Conservation (phyloP, 2,329 filamentous ascomycete genomes). For the Penicillium fuscoglaucum region DNA sequence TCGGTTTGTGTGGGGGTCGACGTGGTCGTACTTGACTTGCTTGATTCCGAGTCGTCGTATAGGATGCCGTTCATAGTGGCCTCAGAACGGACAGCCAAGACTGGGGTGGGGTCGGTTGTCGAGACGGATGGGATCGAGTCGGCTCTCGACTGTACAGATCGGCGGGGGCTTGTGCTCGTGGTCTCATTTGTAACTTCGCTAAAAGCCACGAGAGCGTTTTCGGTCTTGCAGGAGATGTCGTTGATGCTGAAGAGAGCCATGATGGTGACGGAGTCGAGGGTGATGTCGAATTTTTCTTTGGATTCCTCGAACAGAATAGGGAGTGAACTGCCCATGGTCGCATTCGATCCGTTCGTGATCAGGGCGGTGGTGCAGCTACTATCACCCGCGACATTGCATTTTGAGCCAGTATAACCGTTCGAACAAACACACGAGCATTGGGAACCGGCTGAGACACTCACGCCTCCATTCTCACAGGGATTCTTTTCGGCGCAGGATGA, state of each 20-base stretch:
- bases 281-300: conserved; percentile 69
- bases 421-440: conserved; percentile 84
- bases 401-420: conserved; percentile 75
- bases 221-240: conserved; percentile 75
- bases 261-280: conserved; percentile 68
- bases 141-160: conserved; percentile 14
- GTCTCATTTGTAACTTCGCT: conserved; percentile 50
- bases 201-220: conserved; percentile 88
- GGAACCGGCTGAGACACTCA: conserved; percentile 66
- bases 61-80: conserved; percentile 42
- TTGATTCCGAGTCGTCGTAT: conserved; percentile 29
- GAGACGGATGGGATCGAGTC: conserved; percentile 8
- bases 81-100: conserved; percentile 27
- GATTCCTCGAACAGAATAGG: conserved; percentile 70
- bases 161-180: conserved; percentile 30
- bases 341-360: conserved; percentile 55
- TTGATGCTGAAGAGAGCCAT: conserved; percentile 73
- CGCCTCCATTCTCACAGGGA: conserved; percentile 77
- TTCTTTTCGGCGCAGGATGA: conserved; percentile 59
- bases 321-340: conserved; percentile 78
- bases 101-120: conserved; percentile 6
- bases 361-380: conserved; percentile 57
- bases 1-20: conserved; percentile 19
- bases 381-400: conserved; percentile 54
- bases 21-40: conserved; percentile 27